Conservation (phyloP, 2,329 filamentous ascomycete genomes). For the Aspergillus thermomutatus region DNA sequence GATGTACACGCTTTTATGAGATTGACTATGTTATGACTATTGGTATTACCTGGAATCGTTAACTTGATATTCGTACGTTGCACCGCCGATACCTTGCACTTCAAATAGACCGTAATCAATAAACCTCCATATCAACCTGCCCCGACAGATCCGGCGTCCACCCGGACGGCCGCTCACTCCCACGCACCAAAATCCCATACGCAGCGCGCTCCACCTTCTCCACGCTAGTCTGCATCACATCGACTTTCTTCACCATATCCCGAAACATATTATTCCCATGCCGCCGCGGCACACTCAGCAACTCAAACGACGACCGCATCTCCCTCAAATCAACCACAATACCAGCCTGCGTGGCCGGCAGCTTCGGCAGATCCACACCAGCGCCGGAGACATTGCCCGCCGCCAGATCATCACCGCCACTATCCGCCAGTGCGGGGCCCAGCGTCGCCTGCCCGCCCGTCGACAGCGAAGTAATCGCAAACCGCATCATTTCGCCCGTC, state of each 20-base stretch:
- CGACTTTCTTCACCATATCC: conserved; percentile 74
- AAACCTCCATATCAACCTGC: conserved; percentile 38
- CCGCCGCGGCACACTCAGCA: conserved; percentile 56
- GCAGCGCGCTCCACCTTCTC: conserved; percentile 89
- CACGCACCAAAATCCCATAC: conserved; percentile 83
- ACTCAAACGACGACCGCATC: conserved; percentile 73
- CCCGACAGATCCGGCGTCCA: conserved; percentile 77
- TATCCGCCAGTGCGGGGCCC: conserved; percentile 29
- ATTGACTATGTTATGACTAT: not conserved
- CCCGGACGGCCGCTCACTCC: conserved; percentile 82
- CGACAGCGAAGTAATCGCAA: conserved; percentile 84
- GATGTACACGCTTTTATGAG: not conserved
- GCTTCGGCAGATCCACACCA: conserved; percentile 14
- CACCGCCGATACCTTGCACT: not conserved
- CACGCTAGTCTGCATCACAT: conserved; percentile 82
- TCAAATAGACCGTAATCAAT: conserved; percentile 23
- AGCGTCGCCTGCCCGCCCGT: conserved; percentile 58
- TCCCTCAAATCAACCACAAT: conserved; percentile 79
- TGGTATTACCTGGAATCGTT: no score
- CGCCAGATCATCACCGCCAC: conserved; percentile 1
- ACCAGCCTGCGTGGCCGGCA: conserved; percentile 48
- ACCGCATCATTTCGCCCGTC: conserved; percentile 94
- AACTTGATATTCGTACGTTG: not conserved
- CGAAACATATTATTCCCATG: conserved; percentile 49
- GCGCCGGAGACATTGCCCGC: not conserved